phyloP scores from a whole-genome alignment of 2,329 filamentous ascomycete species.

The Penicillium paneum region DNA sequence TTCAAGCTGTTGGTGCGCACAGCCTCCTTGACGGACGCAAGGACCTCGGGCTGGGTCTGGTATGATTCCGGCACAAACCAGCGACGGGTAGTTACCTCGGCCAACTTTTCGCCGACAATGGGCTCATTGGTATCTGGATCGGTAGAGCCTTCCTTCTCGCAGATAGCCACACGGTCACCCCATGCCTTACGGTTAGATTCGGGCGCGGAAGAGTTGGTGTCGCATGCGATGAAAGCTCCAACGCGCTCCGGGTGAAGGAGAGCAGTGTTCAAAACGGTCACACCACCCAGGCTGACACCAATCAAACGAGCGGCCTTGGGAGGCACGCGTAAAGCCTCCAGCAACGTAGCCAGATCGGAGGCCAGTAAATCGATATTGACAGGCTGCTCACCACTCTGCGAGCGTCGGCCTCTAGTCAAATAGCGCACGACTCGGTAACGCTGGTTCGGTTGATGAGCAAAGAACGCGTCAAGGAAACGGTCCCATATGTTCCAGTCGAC shows the following conservation, averaged over 20 bases:
- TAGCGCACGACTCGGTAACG: slow-evolving; percentile 71
- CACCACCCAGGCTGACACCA: slow-evolving; percentile 78
- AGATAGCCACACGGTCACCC: slow-evolving; percentile 70
- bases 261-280: slow-evolving; percentile 70
- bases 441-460: slow-evolving; percentile 53
- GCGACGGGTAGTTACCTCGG: slow-evolving; percentile 66
- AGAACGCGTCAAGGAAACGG: slow-evolving; percentile 62
- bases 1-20: slow-evolving; percentile 66
- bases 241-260: slow-evolving; percentile 62
- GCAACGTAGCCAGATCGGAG: slow-evolving; percentile 63
- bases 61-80: slow-evolving; percentile 69
- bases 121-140: slow-evolving; percentile 42
- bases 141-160: slow-evolving; percentile 53
- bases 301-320: slow-evolving; percentile 63
- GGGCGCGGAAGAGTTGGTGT: slow-evolving; percentile 72
- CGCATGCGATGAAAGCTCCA: slow-evolving; percentile 65
- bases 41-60: slow-evolving; percentile 50
- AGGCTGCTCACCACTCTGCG: slow-evolving; percentile 38
- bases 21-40: slow-evolving; percentile 63
- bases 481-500: slow-evolving; percentile 81
- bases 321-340: slow-evolving; percentile 65
- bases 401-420: slow-evolving; percentile 67
- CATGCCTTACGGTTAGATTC: slow-evolving; percentile 73
- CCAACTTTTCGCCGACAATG: slow-evolving; percentile 63
- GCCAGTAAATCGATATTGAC: slow-evolving; percentile 65